Evolutionary conservation across 768 basidiomycete species (phyloP), one percentile per base, ranked within the genome.

Genomic region (Suillus luteus): DNA sequence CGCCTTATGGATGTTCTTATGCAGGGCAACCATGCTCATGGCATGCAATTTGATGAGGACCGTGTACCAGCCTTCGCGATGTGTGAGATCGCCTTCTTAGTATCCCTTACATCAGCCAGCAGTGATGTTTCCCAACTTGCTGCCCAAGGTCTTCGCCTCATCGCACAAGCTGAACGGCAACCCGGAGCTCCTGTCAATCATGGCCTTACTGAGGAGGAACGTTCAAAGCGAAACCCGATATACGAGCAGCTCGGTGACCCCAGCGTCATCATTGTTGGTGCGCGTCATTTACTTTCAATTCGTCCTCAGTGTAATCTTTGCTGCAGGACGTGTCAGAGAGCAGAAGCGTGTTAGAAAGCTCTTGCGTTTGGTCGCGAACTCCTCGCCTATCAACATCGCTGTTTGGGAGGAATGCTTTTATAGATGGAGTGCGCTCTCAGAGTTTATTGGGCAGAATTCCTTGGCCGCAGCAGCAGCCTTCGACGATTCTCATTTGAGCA

Each of bases 321-420:
- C 27, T 35, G 15, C 65, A 89, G 92, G 92, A 40, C 90, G 93
- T 33, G 80, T 90, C 49, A 88, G 85, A 4, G 86, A 91, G 71
- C 93, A 95, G 77, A 93, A 90, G 73, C 85, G 92, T 3, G 83
- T 92, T 35, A 82, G 93, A 17, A 90, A 87, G 73, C 77, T 92
- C 31, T 73, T 93, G 59, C 84, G 90, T 7, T 71, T 85, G 60
- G 80, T 92, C 54, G 82, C 86, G 1, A 84, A 83, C 35, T 86
- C 89, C 15, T 83, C 84, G 37, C 83, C 86, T 1, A 82, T 86
- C n/a, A 86, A 92, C 60, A 78, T 90, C 24, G 90, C 89, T 0
- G 88, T 92, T 3, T 95, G 93, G 93, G 82, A 89, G 66, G 93
- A 95, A 70, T 89, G 86, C 65, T 93, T 89, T 72, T 88, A 83